phyloP scores from a whole-genome alignment of 2,329 filamentous ascomycete genomes.

The Fusarium chlamydosporum region DNA sequence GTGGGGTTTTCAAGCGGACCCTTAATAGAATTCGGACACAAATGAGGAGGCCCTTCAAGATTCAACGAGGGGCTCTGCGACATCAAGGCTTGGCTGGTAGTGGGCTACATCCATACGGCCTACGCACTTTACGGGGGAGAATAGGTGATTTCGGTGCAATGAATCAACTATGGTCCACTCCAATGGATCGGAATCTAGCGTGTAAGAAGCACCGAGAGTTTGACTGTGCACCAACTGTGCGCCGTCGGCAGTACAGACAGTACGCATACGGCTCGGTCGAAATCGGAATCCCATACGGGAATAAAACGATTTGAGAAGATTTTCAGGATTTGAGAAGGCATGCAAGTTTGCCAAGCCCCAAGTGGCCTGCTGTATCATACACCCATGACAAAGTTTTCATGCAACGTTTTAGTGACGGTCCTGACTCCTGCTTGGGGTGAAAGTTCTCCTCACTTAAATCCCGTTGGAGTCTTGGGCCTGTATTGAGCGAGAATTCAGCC shows the following conservation, averaged over 20 bases:
- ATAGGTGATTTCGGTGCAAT: constrained; percentile 43
- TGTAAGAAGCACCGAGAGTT: constrained; percentile 14
- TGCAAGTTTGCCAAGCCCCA: constrained; percentile 21
- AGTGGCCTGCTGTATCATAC: constrained; percentile 10
- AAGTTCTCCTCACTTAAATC: constrained; percentile 11
- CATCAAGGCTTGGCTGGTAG: constrained; percentile 15
- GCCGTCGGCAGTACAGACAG: neutral
- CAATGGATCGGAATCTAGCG: constrained; percentile 26
- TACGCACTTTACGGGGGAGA: constrained; percentile 31
- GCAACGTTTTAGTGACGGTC: constrained; percentile 19
- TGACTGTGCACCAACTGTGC: constrained; percentile 25
- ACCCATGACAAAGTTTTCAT: constrained; percentile 34
- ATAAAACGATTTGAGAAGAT: constrained; percentile 27
- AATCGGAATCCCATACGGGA: constrained; percentile 41
- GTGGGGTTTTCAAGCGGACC: constrained; percentile 9
- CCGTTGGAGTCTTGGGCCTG: constrained; percentile 15
- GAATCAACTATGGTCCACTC: constrained; percentile 27
- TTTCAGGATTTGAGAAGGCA: constrained; percentile 14
- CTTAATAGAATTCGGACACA: constrained; percentile 1
- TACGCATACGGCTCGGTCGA: constrained; percentile 47
- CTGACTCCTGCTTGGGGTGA: constrained; percentile 6
- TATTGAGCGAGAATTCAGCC: constrained; percentile 23
- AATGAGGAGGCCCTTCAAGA: constrained; percentile 13
- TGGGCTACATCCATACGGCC: constrained; percentile 25
- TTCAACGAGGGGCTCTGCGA: constrained; percentile 20